Percentiles rank a stretch among this genome's conserved stretches.
Evolutionary conservation across 208 protist species (phyloP).

Genomic region (Trypanosoma scelopori): DNA sequence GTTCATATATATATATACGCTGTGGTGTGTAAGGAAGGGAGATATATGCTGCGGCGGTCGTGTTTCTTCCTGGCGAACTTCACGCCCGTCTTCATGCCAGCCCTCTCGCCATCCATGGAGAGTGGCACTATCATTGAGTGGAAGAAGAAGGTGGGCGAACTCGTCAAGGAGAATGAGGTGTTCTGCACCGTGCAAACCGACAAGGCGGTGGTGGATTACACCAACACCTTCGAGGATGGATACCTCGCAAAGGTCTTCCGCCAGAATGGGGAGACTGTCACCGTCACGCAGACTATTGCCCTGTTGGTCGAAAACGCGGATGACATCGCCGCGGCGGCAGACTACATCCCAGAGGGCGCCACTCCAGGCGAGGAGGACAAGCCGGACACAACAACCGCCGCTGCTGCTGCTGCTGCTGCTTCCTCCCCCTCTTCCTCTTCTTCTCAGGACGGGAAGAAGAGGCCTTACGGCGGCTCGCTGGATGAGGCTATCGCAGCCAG

Average conservation of each 20-base stretch:
- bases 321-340: slow-evolving; percentile 35
- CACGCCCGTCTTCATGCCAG: slow-evolving; percentile 84
- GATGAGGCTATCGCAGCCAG: slow-evolving; percentile 68
- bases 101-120: slow-evolving; percentile 90
- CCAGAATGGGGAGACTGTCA: slow-evolving; percentile 67
- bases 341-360: slow-evolving; percentile 38
- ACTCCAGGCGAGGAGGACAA: not conserved
- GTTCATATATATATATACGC: too few relatives aligned
- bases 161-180: slow-evolving; percentile 92
- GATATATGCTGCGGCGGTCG: slow-evolving; percentile 48
- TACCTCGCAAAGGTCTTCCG: slow-evolving; percentile 95
- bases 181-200: slow-evolving; percentile 96
- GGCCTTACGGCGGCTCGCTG: slow-evolving; percentile 56
- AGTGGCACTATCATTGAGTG: slow-evolving; percentile 83
- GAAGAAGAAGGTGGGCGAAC: slow-evolving; percentile 93
- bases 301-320: too few relatives aligned
- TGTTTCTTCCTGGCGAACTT: slow-evolving; percentile 72
- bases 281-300: slow-evolving; percentile 59
- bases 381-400: slow-evolving; percentile 8
- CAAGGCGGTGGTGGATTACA: slow-evolving; percentile 97
- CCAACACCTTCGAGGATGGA: slow-evolving; percentile 91
- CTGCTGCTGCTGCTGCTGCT: slow-evolving; percentile 1
- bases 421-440: slow-evolving; percentile 7
- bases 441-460: slow-evolving; percentile 15
- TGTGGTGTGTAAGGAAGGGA: too few relatives aligned